A percentile compares a stretch with the other conserved stretches of the same genome.
phyloP scores from a whole-genome alignment of 768 basidiomycete genomes.

The Lepiota subincarnata region DNA sequence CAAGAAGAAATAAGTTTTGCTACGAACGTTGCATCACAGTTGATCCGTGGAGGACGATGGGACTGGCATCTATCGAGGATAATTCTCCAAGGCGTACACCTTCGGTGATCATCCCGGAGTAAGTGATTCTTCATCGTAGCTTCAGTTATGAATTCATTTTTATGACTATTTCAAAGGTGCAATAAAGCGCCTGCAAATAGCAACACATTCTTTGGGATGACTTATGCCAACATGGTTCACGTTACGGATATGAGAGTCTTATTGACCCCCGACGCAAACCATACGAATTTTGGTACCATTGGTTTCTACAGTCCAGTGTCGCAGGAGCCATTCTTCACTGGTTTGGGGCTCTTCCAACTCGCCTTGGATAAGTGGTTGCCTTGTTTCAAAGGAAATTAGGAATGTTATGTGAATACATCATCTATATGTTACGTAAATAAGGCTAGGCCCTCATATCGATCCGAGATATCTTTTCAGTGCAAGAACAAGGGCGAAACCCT shows the following conservation, averaged over 20 bases:
- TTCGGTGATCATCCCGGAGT: conserved; percentile 34
- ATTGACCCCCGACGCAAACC: conserved; percentile 43
- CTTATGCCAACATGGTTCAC: conserved; percentile 45
- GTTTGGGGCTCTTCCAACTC: conserved; percentile 41
- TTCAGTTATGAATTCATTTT: neutral
- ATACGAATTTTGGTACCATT: conserved; percentile 43
- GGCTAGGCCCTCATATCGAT: no score
- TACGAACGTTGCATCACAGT: conserved; percentile 23
- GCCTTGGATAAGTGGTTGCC: conserved; percentile 47
- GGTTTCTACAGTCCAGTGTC: conserved; percentile 48
- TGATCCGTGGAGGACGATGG: conserved; percentile 51
- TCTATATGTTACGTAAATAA: no score
- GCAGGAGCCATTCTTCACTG: conserved; percentile 42
- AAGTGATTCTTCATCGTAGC: conserved; percentile 13
- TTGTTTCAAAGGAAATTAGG: conserved; percentile 26
- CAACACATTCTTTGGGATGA: conserved; percentile 41
- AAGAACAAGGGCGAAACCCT: no score
- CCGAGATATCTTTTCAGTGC: no score
- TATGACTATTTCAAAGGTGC: conserved; percentile 26
- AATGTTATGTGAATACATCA: no score
- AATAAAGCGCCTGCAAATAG: conserved; percentile 27
- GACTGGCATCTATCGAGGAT: conserved; percentile 43
- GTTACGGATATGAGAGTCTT: conserved; percentile 46
- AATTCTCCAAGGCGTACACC: conserved; percentile 41
- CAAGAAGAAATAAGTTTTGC: neutral